These are phyloP conservation scores for Rhizopogon rudus DNA, from an alignment of 768 basidiomycete species.

Conservation along the genomic window DNA sequence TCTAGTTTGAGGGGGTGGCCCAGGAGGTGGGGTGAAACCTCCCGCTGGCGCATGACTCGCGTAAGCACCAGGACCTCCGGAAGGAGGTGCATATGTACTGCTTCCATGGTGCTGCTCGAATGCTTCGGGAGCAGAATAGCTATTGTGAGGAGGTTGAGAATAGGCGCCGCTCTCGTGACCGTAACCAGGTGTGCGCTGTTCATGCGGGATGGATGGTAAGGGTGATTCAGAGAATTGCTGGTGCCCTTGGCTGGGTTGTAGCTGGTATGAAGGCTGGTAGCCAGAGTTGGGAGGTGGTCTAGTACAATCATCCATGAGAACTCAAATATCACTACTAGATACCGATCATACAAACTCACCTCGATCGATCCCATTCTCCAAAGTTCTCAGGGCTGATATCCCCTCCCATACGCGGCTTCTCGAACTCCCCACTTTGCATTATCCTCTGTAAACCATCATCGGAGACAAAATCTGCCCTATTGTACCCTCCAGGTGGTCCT, in stretches of 20 bases:
- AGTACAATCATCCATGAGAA: neutral
- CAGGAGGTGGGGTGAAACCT: neutral
- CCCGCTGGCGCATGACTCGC: neutral
- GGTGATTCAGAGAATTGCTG: neutral
- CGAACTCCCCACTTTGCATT: conserved; percentile 13
- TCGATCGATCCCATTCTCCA: neutral
- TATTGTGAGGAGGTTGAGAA: neutral
- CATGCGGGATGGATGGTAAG: neutral
- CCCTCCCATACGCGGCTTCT: no score
- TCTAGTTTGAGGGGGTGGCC: neutral
- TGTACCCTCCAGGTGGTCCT: conserved; percentile 11
- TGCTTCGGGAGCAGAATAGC: neutral
- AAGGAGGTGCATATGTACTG: neutral
- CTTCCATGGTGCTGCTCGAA: neutral
- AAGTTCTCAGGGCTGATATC: neutral
- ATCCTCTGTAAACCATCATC: conserved; percentile 21
- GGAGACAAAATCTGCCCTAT: conserved; percentile 23
- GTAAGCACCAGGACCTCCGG: conserved; percentile 3
- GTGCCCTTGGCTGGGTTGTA: neutral
- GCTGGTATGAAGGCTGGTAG: neutral
- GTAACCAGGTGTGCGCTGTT: neutral
- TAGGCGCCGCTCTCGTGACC: neutral
- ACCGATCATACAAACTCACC: neutral
- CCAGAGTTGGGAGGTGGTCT: conserved; percentile 9
- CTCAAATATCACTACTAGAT: neutral